A percentile compares a stretch with the other conserved stretches of the same genome.
Evolutionary conservation across 2,329 filamentous ascomycete species (phyloP).

Genomic region (Amauroascus verrucosus): DNA sequence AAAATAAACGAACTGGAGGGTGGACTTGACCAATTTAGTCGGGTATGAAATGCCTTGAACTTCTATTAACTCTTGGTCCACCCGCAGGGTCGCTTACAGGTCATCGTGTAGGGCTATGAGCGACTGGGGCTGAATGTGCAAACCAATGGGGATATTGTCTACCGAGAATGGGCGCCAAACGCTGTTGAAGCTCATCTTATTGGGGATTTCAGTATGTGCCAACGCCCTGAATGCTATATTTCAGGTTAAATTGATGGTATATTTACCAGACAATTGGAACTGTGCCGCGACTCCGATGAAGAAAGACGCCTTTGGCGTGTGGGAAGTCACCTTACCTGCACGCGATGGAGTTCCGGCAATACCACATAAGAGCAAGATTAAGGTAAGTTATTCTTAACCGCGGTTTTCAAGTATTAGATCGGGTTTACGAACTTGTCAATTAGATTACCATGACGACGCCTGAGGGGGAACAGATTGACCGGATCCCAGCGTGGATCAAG

Average conservation of each 20-base stretch:
- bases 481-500: conserved; percentile 92
- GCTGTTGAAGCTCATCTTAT: conserved; percentile 74
- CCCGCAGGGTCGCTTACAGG: conserved; percentile 1
- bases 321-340: conserved; percentile 67
- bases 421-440: neutral
- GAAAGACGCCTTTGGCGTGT: conserved; percentile 75
- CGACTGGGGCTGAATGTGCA: conserved; percentile 76
- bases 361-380: conserved; percentile 88
- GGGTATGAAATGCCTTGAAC: conserved; percentile 40
- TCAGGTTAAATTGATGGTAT: neutral
- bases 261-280: conserved; percentile 66
- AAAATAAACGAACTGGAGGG: conserved; percentile 74
- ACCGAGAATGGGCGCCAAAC: conserved; percentile 95
- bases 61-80: neutral
- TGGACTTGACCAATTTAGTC: conserved; percentile 82
- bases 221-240: neutral
- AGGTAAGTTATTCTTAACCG: conserved; percentile 48
- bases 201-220: conserved; percentile 79
- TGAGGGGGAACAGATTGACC: conserved; percentile 69
- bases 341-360: conserved; percentile 67
- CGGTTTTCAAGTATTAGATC: neutral
- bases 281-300: conserved; percentile 74
- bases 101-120: conserved; percentile 59
- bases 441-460: conserved; percentile 77
- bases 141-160: conserved; percentile 72